Base-by-base conservation (phyloP, 192 early-diverging fungal genomes). In the Coemansia sp. region DNA sequence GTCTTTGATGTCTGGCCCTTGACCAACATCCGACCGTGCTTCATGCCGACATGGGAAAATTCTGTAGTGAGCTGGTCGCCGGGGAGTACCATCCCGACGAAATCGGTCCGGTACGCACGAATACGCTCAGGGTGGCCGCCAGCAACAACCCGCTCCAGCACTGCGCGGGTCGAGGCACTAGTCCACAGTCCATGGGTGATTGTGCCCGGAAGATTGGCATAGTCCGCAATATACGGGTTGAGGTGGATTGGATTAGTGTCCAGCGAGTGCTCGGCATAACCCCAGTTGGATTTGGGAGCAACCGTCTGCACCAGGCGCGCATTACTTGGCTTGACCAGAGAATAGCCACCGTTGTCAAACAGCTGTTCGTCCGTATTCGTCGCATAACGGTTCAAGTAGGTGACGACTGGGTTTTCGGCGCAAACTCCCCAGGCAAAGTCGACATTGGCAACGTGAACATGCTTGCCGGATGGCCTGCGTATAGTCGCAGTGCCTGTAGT, bases 151-250 rank as follows among this genome's bases (percentile, higher is more conserved):
- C 85, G 80, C 58, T 97, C 94, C 9, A 97, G 83, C 56, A 91
- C 83, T 64, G 92, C 88, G 33, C 94, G 78, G 19, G 90, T 92
- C 4, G 90, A 83, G 4, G 94, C 88, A 40, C 78, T 80, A n/a
- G 91, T 97, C 90, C 90, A 97, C 86, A 93, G 83, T 25, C 94
- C 92, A 63, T 97, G 94, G 5, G 90, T 94, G 51, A 94, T 93
- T 20, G 88, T 84, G 22, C 80, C 89, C 10, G 94, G 92, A 27
- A 94, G 76, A 17, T 80, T 78, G 14, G 84, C 89, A 11, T 90
- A 54, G 49, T 88, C 85, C 36, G 92, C 85, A 77, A 97, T 82
- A 74, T 91, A 94, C 26, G 83, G 84, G 71, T 93, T 94, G 50
- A 84, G 82, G 71, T 97, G 94, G 47, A 94, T 94, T 27, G 90